A percentile compares a stretch with the other conserved stretches of the same genome.
These are phyloP conservation scores for Talaromyces adpressus DNA, from an alignment of 495 filamentous ascomycete species.

Conservation along the genomic window DNA sequence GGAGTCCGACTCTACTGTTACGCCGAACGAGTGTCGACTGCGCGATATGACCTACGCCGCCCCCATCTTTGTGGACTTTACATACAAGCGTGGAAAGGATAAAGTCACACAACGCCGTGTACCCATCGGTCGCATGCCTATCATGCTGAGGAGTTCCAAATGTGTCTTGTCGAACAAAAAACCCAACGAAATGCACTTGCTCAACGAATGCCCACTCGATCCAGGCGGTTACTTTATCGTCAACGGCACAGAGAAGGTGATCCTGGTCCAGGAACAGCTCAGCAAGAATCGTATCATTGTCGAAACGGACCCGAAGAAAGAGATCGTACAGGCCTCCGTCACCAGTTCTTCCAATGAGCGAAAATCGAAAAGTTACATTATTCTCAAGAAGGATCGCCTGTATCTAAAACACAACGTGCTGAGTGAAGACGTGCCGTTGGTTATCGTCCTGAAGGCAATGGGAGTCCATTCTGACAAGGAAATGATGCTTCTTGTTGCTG, in stretches of 20 bases:
- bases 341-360: constrained; percentile 95
- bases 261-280: constrained; percentile 94
- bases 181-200: constrained; percentile 73
- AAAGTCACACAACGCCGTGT: constrained; percentile 63
- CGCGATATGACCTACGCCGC: constrained; percentile 95
- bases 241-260: constrained; percentile 96
- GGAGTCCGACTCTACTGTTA: constrained; percentile 51
- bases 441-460: constrained; percentile 85
- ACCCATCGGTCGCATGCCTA: constrained; percentile 80
- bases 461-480: constrained; percentile 91
- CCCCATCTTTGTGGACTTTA: constrained; percentile 81
- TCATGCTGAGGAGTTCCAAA: constrained; percentile 94
- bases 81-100: constrained; percentile 70
- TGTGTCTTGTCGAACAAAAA: constrained; percentile 75
- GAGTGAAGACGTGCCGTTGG: constrained; percentile 85
- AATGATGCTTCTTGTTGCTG: constrained; percentile 81
- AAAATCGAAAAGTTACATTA: constrained; percentile 93
- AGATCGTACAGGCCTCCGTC: constrained; percentile 91
- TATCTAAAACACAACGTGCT: constrained; percentile 89
- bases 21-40: constrained; percentile 90
- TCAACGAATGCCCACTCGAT: constrained; percentile 93
- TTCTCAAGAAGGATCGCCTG: constrained; percentile 85
- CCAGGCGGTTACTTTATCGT: constrained; percentile 97
- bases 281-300: constrained; percentile 99
- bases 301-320: constrained; percentile 82